Evolutionary conservation across 495 filamentous ascomycete species (phyloP).

Genomic region (Tuber calosporum): DNA sequence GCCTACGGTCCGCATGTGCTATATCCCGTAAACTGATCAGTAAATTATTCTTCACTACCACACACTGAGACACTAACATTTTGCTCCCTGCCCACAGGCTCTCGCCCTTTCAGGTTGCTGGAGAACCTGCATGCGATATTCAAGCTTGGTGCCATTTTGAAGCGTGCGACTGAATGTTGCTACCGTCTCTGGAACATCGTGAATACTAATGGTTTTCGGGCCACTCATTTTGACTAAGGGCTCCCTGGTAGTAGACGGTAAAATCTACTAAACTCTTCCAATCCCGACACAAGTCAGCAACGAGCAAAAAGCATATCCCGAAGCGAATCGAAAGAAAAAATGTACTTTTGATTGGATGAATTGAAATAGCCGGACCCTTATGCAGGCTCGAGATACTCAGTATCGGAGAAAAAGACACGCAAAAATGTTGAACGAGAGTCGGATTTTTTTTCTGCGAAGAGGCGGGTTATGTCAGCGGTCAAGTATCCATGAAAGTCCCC

Average conservation of each 20-base stretch:
- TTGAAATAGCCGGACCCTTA: background rate
- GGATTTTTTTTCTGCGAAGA: background rate
- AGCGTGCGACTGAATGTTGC: slow-evolving; percentile 59
- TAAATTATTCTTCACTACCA: background rate
- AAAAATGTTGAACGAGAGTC: background rate
- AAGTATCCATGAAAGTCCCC: background rate
- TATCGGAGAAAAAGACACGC: background rate
- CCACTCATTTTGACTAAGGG: slow-evolving; percentile 29
- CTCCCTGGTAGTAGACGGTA: background rate
- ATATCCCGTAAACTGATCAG: slow-evolving; percentile 17
- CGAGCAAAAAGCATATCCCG: background rate
- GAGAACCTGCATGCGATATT: slow-evolving; percentile 76
- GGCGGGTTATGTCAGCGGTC: background rate
- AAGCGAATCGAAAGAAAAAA: background rate
- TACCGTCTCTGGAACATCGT: slow-evolving; percentile 45
- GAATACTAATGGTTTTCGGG: slow-evolving; percentile 33
- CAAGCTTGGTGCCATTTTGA: slow-evolving; percentile 69
- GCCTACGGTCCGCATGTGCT: slow-evolving; percentile 93
- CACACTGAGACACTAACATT: slow-evolving; percentile 58
- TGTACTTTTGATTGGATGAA: background rate
- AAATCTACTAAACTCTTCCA: background rate
- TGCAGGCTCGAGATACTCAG: slow-evolving; percentile 1
- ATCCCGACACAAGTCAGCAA: background rate
- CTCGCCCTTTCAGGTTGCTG: slow-evolving; percentile 94
- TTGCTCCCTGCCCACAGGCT: slow-evolving; percentile 90